Conservation (phyloP, 176 grass and related monocot species). For the Triticum urartu region DNA sequence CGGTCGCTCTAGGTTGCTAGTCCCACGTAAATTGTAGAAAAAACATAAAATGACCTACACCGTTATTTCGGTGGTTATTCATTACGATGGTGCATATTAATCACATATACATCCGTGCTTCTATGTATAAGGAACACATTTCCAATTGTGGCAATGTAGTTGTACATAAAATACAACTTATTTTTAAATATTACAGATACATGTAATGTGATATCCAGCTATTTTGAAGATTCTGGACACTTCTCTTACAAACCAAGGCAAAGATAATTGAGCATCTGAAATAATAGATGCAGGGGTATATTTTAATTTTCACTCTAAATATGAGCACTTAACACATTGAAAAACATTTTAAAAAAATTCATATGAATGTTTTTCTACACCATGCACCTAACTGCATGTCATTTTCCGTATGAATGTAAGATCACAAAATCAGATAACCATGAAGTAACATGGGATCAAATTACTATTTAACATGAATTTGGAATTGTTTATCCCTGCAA, state of each 20-base stretch:
- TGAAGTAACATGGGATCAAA: constrained; percentile 15
- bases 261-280: not conserved
- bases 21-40: not conserved
- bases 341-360: not conserved
- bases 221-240: not conserved
- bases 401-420: not conserved
- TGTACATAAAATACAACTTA: not conserved
- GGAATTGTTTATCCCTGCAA: too few species aligned
- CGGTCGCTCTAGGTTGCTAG: not conserved
- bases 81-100: not conserved
- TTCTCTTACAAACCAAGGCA: not conserved
- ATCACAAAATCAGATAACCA: constrained; percentile 17
- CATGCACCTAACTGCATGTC: not conserved
- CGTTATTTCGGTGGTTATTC: too few species aligned
- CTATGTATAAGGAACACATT: not conserved
- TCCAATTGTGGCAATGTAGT: not conserved
- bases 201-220: not conserved
- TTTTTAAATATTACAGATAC: not conserved
- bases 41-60: not conserved
- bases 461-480: not conserved
- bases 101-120: not conserved
- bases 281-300: not conserved
- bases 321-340: not conserved
- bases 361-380: not conserved
- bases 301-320: not conserved